Conservation (phyloP, 148 eudicot species). For the Persicaria tinctoria region DNA sequence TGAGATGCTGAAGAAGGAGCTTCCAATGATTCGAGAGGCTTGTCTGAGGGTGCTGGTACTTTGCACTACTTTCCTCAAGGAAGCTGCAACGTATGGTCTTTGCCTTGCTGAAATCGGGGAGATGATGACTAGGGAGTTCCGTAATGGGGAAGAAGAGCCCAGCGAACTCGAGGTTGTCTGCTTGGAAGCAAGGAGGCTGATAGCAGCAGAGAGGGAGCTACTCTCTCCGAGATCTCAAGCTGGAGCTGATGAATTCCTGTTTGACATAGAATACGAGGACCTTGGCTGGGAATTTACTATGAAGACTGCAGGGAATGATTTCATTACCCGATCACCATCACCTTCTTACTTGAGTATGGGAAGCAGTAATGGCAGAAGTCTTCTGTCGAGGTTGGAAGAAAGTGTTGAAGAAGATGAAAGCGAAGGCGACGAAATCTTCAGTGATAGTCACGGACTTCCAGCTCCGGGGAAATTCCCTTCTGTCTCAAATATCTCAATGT, state of each 20-base stretch:
- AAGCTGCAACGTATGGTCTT: conserved; percentile 75
- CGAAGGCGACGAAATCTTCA: conserved; percentile 30
- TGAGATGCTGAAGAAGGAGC: conserved; percentile 65
- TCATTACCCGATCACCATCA: conserved; percentile 16
- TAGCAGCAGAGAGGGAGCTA: conserved; percentile 32
- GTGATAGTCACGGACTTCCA: neutral
- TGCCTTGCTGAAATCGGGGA: conserved; percentile 98
- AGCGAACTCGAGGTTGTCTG: conserved; percentile 87
- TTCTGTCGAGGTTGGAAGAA: conserved; percentile 64
- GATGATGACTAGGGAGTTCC: conserved; percentile 95
- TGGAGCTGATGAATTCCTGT: conserved; percentile 36
- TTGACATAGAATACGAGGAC: conserved; percentile 63
- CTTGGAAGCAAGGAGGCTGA: conserved; percentile 68
- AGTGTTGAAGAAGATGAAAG: conserved; percentile 56
- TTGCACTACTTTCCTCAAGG: conserved; percentile 82
- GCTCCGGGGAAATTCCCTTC: conserved; percentile 14
- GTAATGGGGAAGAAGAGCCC: conserved; percentile 85
- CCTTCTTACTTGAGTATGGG: conserved; percentile 8
- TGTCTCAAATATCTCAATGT: conserved; percentile 47
- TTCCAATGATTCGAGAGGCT: conserved; percentile 96
- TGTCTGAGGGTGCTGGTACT: conserved; percentile 69
- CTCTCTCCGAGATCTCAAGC: conserved; percentile 36
- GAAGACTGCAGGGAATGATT: conserved; percentile 24
- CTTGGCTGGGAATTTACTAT: conserved; percentile 26
- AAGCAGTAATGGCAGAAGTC: conserved; percentile 32